Evolutionary conservation across 257 asterid genomes (phyloP), one percentile per base, ranked within the genome.

Genomic region (Solanum pennellii): DNA sequence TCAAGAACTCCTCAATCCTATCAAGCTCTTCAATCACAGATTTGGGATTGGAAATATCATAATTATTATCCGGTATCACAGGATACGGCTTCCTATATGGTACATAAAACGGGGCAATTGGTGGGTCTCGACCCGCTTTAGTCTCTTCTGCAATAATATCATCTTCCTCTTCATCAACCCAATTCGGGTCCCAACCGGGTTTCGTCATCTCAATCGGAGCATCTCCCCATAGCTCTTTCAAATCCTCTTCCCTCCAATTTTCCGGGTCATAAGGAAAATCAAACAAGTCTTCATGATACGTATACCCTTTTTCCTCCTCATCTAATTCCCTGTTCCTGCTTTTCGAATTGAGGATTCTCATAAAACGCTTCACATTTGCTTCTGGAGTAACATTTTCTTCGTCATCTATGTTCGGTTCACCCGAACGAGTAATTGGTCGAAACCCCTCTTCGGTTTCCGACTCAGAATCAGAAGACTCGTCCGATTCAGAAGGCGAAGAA

Each of bases 211-310:
- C 89, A 72, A 90, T 0, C 0, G 99, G 99, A 80, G 94, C 98
- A 92, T 97, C 99, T 83, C 91, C 98, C 99, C 99, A 97, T 0
- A 94, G 87, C 93, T 97, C 99, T 93, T 89, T 94, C 95, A 97
- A 89, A 86, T 96, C 99, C 93, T 93, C 95, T 92, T 97, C 99
- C 77, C 85, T 91, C 99, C 99, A 97, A 45, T 96, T 93, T 39
- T 97, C 99, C 12, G 92, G 91, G 92, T 97, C 99, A 72, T 82
- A 86, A 0, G 99, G 99, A 41, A 97, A 97, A 83, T 97, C 91
- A 89, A 87, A 97, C 3, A 68, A 90, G 88, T 95, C 96, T 9
- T 95, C 97, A 3, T 73, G 91, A 65, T 88, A 39, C 0, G 59
- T 89, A 3, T 31, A 27, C 1, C 86, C 89, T 1, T 83, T 73